Evolutionary conservation across 345 rosid species (phyloP), one percentile per base, ranked within the genome.

Genomic region (Sonneratia alba): DNA sequence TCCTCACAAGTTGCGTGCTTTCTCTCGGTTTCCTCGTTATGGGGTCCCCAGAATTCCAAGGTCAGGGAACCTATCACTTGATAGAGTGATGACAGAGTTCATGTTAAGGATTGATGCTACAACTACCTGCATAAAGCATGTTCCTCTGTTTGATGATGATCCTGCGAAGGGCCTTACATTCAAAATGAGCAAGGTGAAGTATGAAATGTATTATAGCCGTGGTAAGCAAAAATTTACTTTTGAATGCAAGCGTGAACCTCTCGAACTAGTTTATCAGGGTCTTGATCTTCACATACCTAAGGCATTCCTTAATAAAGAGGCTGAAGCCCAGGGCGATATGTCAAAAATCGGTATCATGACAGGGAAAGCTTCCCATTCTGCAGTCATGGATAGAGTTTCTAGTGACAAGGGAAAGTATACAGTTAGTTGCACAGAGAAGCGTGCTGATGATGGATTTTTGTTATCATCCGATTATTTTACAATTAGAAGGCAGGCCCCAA

Each of bases 201-300:
- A 77, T 71, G 99, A 95, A 83, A 80, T 87, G 67, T 88, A 86
- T 86, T 87, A 40, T 68, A 85, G 97, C 79, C 93, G 99, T 66
- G 98, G 97, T 67, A 87, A 87, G 87, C 97, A 92, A 79, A 90
- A 87, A 69, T 95, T 82, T 80, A 92, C 97, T 74, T 95, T 90
- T 77, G 96, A 90, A 43, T 87, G 93, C 90, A 83, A 75, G 76
- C 97, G 98, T 76, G 98, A 87, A 71, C 82, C 89, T 69, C 98
- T 95, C 75, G 98, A 95, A 86, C 90, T 92, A 83, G 97, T 95
- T 77, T 95, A 95, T 79, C 96, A 90, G 79, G 98, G 97, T 70
- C 77, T 92, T 69, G 96, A 92, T 80, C 97, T 92, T 86, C 92
- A 92, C 74, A 76, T 86, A 81, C 99, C 91, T 67, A 90, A 88